Conservation (phyloP, 306 rosid genomes). For the Inga oerstediana region DNA sequence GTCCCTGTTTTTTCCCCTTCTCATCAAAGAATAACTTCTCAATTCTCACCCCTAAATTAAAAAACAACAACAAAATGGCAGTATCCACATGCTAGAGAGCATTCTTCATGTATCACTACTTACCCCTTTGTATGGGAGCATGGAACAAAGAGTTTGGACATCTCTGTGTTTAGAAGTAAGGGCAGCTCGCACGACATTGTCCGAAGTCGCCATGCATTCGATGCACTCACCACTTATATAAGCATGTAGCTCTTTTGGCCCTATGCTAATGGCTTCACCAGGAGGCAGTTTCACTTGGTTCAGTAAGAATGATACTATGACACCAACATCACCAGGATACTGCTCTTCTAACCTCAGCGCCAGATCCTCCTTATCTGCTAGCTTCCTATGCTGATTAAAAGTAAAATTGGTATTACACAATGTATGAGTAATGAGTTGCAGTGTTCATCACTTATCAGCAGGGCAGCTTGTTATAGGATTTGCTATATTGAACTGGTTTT, state of each 20-base stretch:
- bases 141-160: conserved; percentile 72
- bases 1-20: background rate
- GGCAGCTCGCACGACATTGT: conserved; percentile 82
- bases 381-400: conserved; percentile 49
- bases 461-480: too few species aligned
- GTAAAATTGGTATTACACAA: too few species aligned
- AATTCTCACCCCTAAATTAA: too few species aligned
- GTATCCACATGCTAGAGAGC: too few species aligned
- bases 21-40: background rate
- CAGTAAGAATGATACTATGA: conserved; percentile 68
- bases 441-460: too few species aligned
- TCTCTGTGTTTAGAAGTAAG: conserved; percentile 76
- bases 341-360: conserved; percentile 68
- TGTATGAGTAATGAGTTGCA: too few species aligned
- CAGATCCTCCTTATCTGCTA: conserved; percentile 64
- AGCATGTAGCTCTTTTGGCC: conserved; percentile 81
- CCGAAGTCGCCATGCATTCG: conserved; percentile 90
- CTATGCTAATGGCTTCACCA: conserved; percentile 69
- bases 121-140: conserved; percentile 82
- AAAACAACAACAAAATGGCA: too few species aligned
- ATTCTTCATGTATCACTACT: background rate
- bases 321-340: conserved; percentile 72
- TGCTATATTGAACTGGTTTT: too few species aligned
- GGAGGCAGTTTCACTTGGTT: conserved; percentile 74
- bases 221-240: conserved; percentile 70